Percentiles rank a stretch among this genome's conserved stretches.
phyloP scores from a whole-genome alignment of 768 basidiomycete genomes.

The Termitomyces sp. region DNA sequence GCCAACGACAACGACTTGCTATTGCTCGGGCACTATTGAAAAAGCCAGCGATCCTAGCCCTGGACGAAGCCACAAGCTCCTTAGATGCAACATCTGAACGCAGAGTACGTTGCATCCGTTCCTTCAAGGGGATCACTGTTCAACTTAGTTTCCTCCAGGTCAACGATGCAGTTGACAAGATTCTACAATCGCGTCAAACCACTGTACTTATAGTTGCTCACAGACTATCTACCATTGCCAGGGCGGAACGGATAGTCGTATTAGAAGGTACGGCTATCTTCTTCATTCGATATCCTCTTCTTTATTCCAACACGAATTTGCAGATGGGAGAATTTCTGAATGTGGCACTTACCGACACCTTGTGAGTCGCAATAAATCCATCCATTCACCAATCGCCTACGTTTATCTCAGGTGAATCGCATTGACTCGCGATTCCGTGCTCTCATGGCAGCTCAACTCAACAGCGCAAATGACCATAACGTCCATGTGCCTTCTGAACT shows the following conservation, averaged over 20 bases:
- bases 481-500: not conserved
- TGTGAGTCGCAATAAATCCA: constrained; percentile 31
- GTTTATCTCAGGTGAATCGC: constrained; percentile 44
- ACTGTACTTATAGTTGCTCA: constrained; percentile 91
- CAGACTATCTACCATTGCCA: constrained; percentile 82
- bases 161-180: constrained; percentile 88
- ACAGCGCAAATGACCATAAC: constrained; percentile 34
- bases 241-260: constrained; percentile 87
- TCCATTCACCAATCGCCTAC: not conserved
- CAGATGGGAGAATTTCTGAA: constrained; percentile 77
- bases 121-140: not conserved
- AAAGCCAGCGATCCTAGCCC: constrained; percentile 80
- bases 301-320: not conserved
- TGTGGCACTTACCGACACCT: constrained; percentile 77
- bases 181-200: constrained; percentile 70
- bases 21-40: constrained; percentile 86
- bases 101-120: constrained; percentile 37
- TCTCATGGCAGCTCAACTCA: constrained; percentile 88
- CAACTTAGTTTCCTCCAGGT: constrained; percentile 35
- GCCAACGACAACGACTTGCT: constrained; percentile 76
- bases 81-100: constrained; percentile 87
- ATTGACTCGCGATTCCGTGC: constrained; percentile 75
- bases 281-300: not conserved
- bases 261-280: constrained; percentile 57
- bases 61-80: constrained; percentile 89